phyloP scores from a whole-genome alignment of 83 land plant genomes.

The Thuja plicata region DNA sequence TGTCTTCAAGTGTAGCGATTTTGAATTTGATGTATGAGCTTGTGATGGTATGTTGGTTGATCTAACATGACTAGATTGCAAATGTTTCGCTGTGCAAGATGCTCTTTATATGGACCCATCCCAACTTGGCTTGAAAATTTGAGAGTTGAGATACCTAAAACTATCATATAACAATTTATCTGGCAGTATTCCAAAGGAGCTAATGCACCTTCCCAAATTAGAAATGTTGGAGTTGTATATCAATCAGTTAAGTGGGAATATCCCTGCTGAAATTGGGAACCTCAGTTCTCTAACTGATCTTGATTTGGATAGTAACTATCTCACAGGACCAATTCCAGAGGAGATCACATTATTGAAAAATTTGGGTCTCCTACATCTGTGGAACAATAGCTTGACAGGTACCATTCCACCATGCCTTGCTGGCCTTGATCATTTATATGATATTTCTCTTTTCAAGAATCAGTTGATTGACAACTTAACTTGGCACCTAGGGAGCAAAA shows the following conservation, averaged over 20 bases:
- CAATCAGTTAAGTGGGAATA: background rate
- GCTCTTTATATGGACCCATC: constrained; percentile 13
- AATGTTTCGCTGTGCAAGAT: constrained; percentile 7
- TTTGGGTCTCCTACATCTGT: constrained; percentile 23
- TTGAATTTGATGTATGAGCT: too few species aligned
- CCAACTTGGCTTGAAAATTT: constrained; percentile 8
- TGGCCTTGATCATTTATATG: background rate
- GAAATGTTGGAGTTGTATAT: background rate
- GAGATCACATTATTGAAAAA: constrained; percentile 7
- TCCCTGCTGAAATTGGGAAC: constrained; percentile 21
- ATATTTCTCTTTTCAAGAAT: constrained; percentile 21
- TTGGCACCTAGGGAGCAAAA: background rate
- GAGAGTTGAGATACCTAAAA: background rate
- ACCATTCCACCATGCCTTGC: constrained; percentile 20
- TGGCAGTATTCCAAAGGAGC: constrained; percentile 9
- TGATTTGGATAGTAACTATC: constrained; percentile 22
- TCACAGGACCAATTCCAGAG: constrained; percentile 20
- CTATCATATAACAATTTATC: constrained; percentile 10
- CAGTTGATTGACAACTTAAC: constrained; percentile 7
- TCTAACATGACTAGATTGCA: constrained; percentile 4
- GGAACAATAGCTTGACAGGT: constrained; percentile 28
- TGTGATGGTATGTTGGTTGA: too few species aligned
- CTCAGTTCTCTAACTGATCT: constrained; percentile 19
- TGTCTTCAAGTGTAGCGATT: too few species aligned
- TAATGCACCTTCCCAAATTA: background rate